These are phyloP conservation scores for Aspergillus japonicus DNA, from an alignment of 2,329 filamentous ascomycete species.

Conservation along the genomic window DNA sequence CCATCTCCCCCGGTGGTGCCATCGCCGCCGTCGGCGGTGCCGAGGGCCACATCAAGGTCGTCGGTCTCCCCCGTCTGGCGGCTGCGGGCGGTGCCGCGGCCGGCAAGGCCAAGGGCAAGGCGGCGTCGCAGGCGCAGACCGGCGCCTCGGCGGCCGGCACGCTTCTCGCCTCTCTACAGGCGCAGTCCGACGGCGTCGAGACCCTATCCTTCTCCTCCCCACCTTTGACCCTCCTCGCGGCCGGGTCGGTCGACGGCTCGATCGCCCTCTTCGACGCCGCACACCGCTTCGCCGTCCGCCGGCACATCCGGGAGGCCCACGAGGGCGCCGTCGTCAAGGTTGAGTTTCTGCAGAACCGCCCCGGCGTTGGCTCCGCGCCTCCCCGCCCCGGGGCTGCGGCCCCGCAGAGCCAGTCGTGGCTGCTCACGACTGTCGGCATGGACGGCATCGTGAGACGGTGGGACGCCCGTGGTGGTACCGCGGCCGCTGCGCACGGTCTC, in stretches of 20 bases:
- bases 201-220: slow-evolving; percentile 65
- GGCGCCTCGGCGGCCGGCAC: slow-evolving; percentile 56
- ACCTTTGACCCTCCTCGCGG: slow-evolving; percentile 60
- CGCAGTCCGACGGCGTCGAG: slow-evolving; percentile 77
- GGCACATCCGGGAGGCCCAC: slow-evolving; percentile 78
- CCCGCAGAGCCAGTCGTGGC: slow-evolving; percentile 54
- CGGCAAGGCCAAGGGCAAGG: slow-evolving; percentile 53
- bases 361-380: slow-evolving; percentile 28
- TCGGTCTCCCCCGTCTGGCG: slow-evolving; percentile 71
- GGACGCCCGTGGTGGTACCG: slow-evolving; percentile 72
- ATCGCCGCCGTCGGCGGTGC: slow-evolving; percentile 86
- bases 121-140: slow-evolving; percentile 34
- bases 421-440: slow-evolving; percentile 85
- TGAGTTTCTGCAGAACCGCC: slow-evolving; percentile 67
- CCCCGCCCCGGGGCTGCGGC: slow-evolving; percentile 27
- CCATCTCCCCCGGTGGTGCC: slow-evolving; percentile 73
- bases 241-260: slow-evolving; percentile 63
- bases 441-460: slow-evolving; percentile 88
- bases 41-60: slow-evolving; percentile 78
- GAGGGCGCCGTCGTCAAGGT: slow-evolving; percentile 89
- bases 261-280: slow-evolving; percentile 86
- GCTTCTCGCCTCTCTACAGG: slow-evolving; percentile 80
- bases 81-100: slow-evolving; percentile 41
- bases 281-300: slow-evolving; percentile 80
- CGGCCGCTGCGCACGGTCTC: slow-evolving; percentile 66